Conservation (phyloP, 2,329 filamentous ascomycete species). For the Scedosporium boydii region DNA sequence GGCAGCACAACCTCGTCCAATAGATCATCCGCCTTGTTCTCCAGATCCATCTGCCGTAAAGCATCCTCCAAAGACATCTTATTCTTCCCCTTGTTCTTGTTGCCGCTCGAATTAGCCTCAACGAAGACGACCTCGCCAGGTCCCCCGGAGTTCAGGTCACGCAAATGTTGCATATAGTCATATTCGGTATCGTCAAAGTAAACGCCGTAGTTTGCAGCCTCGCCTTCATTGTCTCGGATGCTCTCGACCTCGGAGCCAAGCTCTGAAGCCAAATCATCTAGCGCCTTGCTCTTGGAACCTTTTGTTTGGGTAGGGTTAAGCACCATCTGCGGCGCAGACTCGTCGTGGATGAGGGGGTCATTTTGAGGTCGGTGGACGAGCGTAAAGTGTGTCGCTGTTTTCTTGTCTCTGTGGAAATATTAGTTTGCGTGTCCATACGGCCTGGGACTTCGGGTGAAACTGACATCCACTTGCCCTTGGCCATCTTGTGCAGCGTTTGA, state of each 20-base stretch:
- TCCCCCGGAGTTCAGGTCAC: conserved; percentile 67
- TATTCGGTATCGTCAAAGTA: conserved; percentile 94
- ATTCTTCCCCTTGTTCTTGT: conserved; percentile 62
- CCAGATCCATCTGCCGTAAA: conserved; percentile 51
- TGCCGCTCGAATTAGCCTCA: conserved; percentile 55
- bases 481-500: conserved; percentile 46
- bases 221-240: conserved; percentile 84
- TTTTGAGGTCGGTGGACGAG: conserved; percentile 95
- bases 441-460: conserved; percentile 12
- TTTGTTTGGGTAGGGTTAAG: conserved; percentile 55
- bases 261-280: conserved; percentile 68
- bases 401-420: conserved; percentile 58
- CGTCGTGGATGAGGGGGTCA: conserved; percentile 93
- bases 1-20: conserved; percentile 69
- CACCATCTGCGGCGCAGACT: conserved; percentile 79
- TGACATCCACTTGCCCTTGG: conserved; percentile 62
- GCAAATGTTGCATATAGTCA: conserved; percentile 99
- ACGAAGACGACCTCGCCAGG: conserved; percentile 71
- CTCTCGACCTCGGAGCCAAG: conserved; percentile 56
- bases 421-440: conserved; percentile 11
- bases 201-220: conserved; percentile 87
- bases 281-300: conserved; percentile 47
- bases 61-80: conserved; percentile 79
- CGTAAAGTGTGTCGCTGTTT: conserved; percentile 83
- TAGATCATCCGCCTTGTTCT: conserved; percentile 45